Evolutionary conservation across 2,329 filamentous ascomycete genomes (phyloP), one percentile per base, ranked within the genome.

Genomic region (Diaporthe australafricana): DNA sequence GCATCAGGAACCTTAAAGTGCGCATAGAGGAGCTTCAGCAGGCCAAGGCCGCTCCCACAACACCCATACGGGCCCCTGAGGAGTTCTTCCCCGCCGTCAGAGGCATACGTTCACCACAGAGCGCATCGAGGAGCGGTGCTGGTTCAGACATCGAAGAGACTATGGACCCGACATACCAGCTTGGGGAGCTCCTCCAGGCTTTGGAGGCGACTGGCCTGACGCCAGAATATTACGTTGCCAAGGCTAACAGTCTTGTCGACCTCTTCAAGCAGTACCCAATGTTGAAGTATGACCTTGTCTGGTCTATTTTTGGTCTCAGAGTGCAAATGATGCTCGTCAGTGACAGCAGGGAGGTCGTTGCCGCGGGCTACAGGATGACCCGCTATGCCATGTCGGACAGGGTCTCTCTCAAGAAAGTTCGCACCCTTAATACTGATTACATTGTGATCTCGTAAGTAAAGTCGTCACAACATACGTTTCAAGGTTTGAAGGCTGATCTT

Each of bases 281-380:
- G 1, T 87, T 99, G 71, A 99, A 99, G 80, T 98, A 98, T 80
- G 97, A 99, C 81, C 85, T 99, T 62, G 95, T 94, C 1, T 99
- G 96, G 96, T 93, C 95, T 5, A 92, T 97, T 1, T 99, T 99
- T 82, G 96, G 97, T 2, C 84, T 97, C 62, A 90, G 96, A 53
- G 95, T 98, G 86, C 96, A 99, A 82, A 92, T 94, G 76, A 97
- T 99, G 94, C 91, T 99, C 27, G 86, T 99, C 70, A 98, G 96
- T 79, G 96, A 98, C 76, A 98, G 94, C 80, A 91, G 96, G 75
- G 97, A 99, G 84, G 96, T 98, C 14, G 94, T 98, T 30, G 96
- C 96, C 32, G 94, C 96, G 53, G 96, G 94, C 1, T 99, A 98
- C 81, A 90, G 96, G 74, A 93, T 98, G 83, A 95, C 95, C 72